These are phyloP conservation scores for Picochlorum sp. DNA, from an alignment of 139 green algal genomes.

Conservation along the genomic window DNA sequence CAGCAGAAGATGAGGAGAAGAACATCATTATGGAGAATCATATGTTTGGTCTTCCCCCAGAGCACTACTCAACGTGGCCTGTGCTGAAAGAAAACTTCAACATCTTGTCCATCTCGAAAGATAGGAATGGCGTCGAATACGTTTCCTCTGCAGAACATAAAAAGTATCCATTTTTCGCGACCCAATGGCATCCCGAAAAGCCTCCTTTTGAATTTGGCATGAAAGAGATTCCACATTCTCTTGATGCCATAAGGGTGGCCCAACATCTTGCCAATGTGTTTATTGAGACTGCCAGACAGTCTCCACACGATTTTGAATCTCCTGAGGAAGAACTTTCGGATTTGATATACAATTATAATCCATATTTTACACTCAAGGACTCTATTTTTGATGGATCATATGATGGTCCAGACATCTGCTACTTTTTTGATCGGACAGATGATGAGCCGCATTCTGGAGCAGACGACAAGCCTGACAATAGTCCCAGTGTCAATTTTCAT, in stretches of 20 bases:
- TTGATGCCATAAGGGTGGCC: conserved; percentile 54
- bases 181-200: conserved; percentile 83
- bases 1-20: conserved; percentile 36
- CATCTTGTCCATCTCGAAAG: conserved; percentile 51
- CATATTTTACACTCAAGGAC: conserved; percentile 54
- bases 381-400: conserved; percentile 60
- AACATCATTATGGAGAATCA: conserved; percentile 78
- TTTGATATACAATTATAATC: conserved; percentile 61
- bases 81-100: conserved; percentile 46
- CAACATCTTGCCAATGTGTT: conserved; percentile 68
- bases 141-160: conserved; percentile 66
- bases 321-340: conserved; percentile 66
- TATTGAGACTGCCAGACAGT: conserved; percentile 48
- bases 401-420: conserved; percentile 38
- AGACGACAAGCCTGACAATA: conserved; percentile 7
- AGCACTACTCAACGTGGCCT: conserved; percentile 52
- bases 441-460: conserved; percentile 7
- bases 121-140: conserved; percentile 66
- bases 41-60: conserved; percentile 67
- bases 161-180: conserved; percentile 72
- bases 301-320: conserved; percentile 50
- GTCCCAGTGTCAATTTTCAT: conserved; percentile 2
- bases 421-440: conserved; percentile 8
- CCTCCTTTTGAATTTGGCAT: conserved; percentile 75
- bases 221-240: conserved; percentile 55